A percentile compares a stretch with the other conserved stretches of the same genome.
phyloP scores from a whole-genome alignment of 78 protist species.

The Dictyostelium capitatum region DNA sequence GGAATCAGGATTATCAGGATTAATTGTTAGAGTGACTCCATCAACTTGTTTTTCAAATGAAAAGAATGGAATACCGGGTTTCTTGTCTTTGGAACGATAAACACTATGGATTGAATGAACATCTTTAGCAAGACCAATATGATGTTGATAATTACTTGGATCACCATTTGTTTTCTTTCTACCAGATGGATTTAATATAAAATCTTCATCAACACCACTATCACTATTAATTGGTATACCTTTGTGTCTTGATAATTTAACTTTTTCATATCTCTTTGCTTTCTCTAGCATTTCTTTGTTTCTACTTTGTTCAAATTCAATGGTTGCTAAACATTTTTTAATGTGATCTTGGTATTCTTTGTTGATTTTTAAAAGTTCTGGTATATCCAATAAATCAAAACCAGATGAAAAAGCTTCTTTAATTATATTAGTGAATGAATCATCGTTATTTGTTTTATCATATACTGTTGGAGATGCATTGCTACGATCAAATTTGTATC shows the following conservation, averaged over 20 bases:
- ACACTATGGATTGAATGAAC: neutral
- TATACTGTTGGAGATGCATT: no score
- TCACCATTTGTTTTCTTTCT: neutral
- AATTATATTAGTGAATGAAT: no score
- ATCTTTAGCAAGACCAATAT: neutral
- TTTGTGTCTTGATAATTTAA: neutral
- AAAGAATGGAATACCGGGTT: slow-evolving; percentile 42
- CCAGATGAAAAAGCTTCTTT: no score
- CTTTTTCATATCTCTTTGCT: neutral
- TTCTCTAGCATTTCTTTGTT: neutral
- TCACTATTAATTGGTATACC: neutral
- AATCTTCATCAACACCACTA: neutral
- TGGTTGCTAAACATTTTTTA: neutral
- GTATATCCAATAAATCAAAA: neutral
- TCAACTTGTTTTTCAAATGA: neutral
- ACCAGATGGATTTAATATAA: no score
- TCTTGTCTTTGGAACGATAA: neutral
- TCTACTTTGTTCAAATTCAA: neutral
- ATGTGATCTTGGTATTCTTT: slow-evolving; percentile 9
- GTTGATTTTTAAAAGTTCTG: slow-evolving; percentile 1
- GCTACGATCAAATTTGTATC: no score
- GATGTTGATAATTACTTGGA: neutral
- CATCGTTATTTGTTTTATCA: no score
- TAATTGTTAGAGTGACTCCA: slow-evolving; percentile 18
- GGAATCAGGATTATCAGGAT: slow-evolving; percentile 55